Percentiles rank a stretch among this genome's conserved stretches.
Evolutionary conservation across 352 stramenopile species (phyloP).

Genomic region (Blastocystis sp.): DNA sequence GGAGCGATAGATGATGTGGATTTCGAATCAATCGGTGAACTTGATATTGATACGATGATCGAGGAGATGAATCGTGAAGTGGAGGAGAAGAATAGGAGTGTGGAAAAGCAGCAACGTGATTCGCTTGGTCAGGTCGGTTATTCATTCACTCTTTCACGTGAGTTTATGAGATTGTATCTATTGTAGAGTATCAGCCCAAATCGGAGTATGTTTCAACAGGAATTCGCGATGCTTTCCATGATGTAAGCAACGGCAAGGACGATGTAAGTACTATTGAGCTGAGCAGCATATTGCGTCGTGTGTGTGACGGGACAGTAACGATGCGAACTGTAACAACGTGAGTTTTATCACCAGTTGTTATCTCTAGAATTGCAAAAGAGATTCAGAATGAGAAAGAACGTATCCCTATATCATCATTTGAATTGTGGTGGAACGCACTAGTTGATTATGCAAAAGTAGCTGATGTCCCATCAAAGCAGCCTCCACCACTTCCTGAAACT

Average conservation of each 20-base stretch:
- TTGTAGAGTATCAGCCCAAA: not conserved
- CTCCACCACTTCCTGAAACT: not conserved
- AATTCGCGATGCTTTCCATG: not conserved
- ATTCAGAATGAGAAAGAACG: not conserved
- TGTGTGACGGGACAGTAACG: constrained; percentile 15
- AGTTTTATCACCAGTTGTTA: not conserved
- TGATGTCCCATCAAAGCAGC: not conserved
- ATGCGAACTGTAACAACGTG: not conserved
- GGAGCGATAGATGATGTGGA: not conserved
- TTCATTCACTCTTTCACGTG: not conserved
- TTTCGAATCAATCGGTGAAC: not conserved
- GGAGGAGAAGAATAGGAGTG: not conserved
- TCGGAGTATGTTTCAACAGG: not conserved
- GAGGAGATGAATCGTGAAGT: constrained; percentile 22
- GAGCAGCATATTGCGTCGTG: not conserved
- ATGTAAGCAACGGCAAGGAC: not conserved
- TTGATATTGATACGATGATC: constrained; percentile 43
- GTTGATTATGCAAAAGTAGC: not conserved
- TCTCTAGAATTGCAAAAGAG: not conserved
- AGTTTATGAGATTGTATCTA: not conserved
- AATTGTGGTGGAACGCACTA: not conserved
- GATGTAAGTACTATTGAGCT: not conserved
- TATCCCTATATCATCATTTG: not conserved
- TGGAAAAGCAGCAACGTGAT: not conserved
- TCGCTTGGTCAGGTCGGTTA: not conserved